Conservation (phyloP, 1,139 yeast genomes). For the Diutina pseudorugosa region DNA sequence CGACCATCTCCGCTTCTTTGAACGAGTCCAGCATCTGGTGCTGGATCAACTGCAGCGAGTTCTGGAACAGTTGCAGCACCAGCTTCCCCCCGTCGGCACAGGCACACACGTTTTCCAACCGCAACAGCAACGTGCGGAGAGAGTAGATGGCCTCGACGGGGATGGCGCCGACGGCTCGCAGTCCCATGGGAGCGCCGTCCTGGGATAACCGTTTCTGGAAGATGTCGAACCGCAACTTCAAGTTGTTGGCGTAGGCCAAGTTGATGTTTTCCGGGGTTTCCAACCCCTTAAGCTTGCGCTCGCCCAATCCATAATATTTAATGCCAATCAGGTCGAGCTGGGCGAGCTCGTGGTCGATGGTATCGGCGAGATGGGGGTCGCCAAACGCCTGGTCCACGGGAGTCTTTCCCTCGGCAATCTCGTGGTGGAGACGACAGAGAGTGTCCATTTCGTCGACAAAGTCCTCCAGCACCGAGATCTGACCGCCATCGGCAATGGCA, state of each 20-base stretch:
- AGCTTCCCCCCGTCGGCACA: background rate
- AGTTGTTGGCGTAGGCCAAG: constrained; percentile 57
- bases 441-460: constrained; percentile 60
- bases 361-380: constrained; percentile 45
- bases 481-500: constrained; percentile 98
- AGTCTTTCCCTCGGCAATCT: constrained; percentile 26
- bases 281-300: constrained; percentile 80
- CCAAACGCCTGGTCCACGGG: constrained; percentile 44
- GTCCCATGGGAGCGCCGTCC: constrained; percentile 11
- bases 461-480: constrained; percentile 76
- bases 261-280: constrained; percentile 89
- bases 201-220: constrained; percentile 19
- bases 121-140: constrained; percentile 34
- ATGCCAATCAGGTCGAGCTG: constrained; percentile 62
- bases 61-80: background rate
- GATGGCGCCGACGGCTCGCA: constrained; percentile 25
- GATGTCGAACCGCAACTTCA: constrained; percentile 45
- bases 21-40: background rate
- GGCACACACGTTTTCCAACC: constrained; percentile 37
- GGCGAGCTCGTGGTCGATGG: constrained; percentile 55
- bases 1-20: constrained; percentile 11
- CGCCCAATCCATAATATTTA: constrained; percentile 65
- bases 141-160: constrained; percentile 34
- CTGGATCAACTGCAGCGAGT: background rate
- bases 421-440: constrained; percentile 41